Percentiles rank a stretch among this genome's conserved stretches.
Evolutionary conservation across 2,329 filamentous ascomycete genomes (phyloP).

Genomic region (Coniochaeta sp.): DNA sequence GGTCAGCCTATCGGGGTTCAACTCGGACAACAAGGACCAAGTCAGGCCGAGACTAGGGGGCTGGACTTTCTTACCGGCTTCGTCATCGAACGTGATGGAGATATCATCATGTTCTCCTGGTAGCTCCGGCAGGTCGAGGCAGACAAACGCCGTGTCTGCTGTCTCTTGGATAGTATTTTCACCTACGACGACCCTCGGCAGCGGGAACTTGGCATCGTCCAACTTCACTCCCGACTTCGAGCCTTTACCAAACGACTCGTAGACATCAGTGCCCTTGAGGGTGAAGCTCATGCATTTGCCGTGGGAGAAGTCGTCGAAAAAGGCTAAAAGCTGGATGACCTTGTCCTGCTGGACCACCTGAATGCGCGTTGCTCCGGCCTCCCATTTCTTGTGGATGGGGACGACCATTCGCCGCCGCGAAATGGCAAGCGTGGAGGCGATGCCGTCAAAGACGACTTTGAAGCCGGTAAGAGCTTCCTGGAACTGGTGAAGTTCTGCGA

Average conservation of each 20-base stretch:
- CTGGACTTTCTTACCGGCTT: conserved; percentile 60
- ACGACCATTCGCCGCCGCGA: conserved; percentile 82
- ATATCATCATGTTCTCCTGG: conserved; percentile 92
- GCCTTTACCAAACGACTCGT: conserved; percentile 59
- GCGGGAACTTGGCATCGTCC: conserved; percentile 83
- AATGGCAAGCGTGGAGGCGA: conserved; percentile 71
- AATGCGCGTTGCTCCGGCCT: conserved; percentile 70
- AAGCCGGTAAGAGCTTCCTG: conserved; percentile 75
- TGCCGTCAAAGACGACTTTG: conserved; percentile 64
- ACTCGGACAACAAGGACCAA: background rate
- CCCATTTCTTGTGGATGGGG: conserved; percentile 91
- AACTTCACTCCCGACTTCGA: conserved; percentile 69
- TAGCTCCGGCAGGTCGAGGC: conserved; percentile 80
- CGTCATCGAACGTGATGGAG: conserved; percentile 73
- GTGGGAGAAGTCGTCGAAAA: conserved; percentile 82
- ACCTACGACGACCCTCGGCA: conserved; percentile 52
- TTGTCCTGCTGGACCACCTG: conserved; percentile 74
- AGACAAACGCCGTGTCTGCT: conserved; percentile 67
- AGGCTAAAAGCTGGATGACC: conserved; percentile 70
- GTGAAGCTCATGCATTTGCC: conserved; percentile 86
- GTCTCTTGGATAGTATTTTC: conserved; percentile 32
- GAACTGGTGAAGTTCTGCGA: conserved; percentile 69
- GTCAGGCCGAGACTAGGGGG: background rate
- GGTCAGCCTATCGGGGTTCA: conserved; percentile 5
- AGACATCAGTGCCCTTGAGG: conserved; percentile 75